Percentiles rank a stretch among this genome's conserved stretches.
Evolutionary conservation across 202 grass and related monocot species (phyloP).

Genomic region (Setaria italica): DNA sequence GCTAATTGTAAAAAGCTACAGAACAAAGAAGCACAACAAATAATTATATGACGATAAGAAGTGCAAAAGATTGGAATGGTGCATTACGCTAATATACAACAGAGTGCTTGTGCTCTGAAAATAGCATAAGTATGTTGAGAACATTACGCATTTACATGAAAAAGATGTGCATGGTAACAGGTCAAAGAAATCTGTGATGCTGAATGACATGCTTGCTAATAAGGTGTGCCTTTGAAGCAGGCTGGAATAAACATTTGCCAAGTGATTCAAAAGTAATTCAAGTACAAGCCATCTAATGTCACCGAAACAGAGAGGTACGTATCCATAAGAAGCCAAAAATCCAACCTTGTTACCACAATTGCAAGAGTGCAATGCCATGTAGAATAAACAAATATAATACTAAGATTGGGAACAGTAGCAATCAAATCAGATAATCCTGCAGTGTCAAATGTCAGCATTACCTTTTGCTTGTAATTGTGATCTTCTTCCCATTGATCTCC

Average conservation of each 20-base stretch:
- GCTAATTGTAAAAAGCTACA: background rate
- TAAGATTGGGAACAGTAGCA: background rate
- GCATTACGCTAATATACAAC: constrained; percentile 4
- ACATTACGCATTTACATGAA: background rate
- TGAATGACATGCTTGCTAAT: constrained; percentile 1
- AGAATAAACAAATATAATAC: constrained; percentile 1
- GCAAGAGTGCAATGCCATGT: background rate
- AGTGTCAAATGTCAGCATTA: constrained; percentile 35
- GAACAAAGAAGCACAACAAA: constrained; percentile 5
- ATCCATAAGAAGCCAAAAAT: background rate
- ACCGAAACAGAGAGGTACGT: background rate
- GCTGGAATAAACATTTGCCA: background rate
- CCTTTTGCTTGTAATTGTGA: constrained; percentile 91
- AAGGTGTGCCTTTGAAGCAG: background rate
- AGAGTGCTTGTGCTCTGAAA: background rate
- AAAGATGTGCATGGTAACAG: background rate
- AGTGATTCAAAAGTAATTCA: background rate
- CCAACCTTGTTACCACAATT: constrained; percentile 15
- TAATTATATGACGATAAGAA: constrained; percentile 2
- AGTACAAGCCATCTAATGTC: background rate
- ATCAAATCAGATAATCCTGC: background rate
- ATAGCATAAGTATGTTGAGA: background rate
- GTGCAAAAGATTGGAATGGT: background rate
- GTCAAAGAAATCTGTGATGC: background rate
- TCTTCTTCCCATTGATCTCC: constrained; percentile 90